Evolutionary conservation across 306 rosid species (phyloP).

Genomic region (Trifolium repens): DNA sequence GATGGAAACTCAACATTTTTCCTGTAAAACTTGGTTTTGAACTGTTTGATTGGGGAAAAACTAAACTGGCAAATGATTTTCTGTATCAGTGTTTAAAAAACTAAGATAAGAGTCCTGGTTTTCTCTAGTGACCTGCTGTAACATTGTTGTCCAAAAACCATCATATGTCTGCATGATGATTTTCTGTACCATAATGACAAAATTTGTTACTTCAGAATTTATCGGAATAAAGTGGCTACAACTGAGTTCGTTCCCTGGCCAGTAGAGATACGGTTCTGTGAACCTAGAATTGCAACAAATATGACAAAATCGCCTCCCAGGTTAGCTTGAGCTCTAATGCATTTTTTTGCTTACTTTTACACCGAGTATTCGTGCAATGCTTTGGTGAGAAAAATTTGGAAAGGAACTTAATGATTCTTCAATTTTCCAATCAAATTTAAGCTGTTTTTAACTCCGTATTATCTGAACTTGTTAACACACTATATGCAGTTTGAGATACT

Average conservation of each 20-base stretch:
- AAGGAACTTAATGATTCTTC: constrained; percentile 4
- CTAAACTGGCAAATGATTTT: neutral
- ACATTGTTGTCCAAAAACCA: neutral
- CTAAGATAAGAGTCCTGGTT: neutral
- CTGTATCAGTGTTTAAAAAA: neutral
- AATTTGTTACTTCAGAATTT: constrained; percentile 62
- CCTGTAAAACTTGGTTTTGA: constrained; percentile 1
- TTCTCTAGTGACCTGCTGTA: constrained; percentile 2
- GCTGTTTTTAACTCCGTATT: constrained; percentile 26
- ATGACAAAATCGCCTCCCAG: constrained; percentile 85
- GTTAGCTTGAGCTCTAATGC: constrained; percentile 53
- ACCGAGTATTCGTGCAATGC: constrained; percentile 7
- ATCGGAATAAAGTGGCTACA: constrained; percentile 79
- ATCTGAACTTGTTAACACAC: constrained; percentile 35
- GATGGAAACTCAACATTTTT: neutral
- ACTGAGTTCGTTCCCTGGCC: constrained; percentile 78
- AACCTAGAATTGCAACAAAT: constrained; percentile 66
- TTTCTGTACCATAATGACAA: constrained; percentile 38
- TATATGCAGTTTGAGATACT: constrained; percentile 75
- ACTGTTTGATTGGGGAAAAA: constrained; percentile 1
- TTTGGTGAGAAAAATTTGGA: constrained; percentile 15
- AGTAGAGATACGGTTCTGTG: constrained; percentile 89
- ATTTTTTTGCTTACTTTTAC: constrained; percentile 30
- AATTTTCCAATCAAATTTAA: constrained; percentile 7
- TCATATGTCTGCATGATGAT: constrained; percentile 22